Evolutionary conservation across 1,284 basidiomycete genomes (phyloP).

Genomic region (Irpex sp.): DNA sequence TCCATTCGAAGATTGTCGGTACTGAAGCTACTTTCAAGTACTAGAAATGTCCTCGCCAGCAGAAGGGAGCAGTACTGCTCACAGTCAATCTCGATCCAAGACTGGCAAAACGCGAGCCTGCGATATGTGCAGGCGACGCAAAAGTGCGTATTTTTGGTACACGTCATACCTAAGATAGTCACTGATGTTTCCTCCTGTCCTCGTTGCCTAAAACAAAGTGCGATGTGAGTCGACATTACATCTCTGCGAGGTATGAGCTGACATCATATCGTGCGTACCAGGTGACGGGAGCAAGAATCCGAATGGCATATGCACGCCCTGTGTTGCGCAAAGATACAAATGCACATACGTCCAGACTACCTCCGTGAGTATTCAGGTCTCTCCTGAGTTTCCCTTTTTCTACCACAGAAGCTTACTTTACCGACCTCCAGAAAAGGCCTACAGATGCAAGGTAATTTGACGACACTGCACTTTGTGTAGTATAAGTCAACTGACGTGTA

Average conservation of each 20-base stretch:
- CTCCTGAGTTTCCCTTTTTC: background rate
- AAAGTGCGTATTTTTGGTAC: slow-evolving; percentile 5
- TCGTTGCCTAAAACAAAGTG: too few species aligned
- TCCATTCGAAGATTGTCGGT: too few species aligned
- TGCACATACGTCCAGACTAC: slow-evolving; percentile 11
- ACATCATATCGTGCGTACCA: background rate
- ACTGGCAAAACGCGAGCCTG: slow-evolving; percentile 1
- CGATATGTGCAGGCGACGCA: slow-evolving; percentile 14
- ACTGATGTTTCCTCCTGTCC: too few species aligned
- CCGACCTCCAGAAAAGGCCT: background rate
- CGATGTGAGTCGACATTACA: too few species aligned
- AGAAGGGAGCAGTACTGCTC: too few species aligned
- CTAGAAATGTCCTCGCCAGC: too few species aligned
- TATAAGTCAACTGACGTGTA: too few species aligned
- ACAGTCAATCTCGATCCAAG: too few species aligned
- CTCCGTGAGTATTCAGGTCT: background rate
- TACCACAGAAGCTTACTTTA: background rate
- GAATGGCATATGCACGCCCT: slow-evolving; percentile 4
- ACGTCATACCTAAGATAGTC: too few species aligned
- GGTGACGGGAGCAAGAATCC: slow-evolving; percentile 7
- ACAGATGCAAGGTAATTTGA: slow-evolving; percentile 1
- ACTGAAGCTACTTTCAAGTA: too few species aligned
- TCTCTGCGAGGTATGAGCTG: too few species aligned
- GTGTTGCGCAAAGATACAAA: slow-evolving; percentile 3
- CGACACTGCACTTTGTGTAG: too few species aligned